phyloP scores from a whole-genome alignment of 805 yeast species.

The Danielia oregonensis region DNA sequence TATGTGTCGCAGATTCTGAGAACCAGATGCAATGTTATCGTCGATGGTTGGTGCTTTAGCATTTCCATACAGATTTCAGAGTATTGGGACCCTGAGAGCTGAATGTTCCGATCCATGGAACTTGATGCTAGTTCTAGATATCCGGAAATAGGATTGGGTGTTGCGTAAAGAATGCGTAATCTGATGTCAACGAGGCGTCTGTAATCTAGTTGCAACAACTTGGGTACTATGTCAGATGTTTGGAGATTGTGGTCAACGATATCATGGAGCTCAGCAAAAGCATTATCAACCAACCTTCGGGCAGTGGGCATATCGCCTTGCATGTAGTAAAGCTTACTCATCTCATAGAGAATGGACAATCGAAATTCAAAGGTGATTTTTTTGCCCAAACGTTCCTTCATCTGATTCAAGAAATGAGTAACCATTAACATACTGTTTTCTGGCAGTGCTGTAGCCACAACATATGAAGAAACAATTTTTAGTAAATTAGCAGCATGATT shows the following conservation, averaged over 20 bases:
- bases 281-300: slow-evolving; percentile 20
- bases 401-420: slow-evolving; percentile 26
- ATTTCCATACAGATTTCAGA: slow-evolving; percentile 9
- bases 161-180: slow-evolving; percentile 7
- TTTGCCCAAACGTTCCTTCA: slow-evolving; percentile 19
- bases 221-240: slow-evolving; percentile 19
- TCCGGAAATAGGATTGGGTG: slow-evolving; percentile 2
- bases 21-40: slow-evolving; percentile 12
- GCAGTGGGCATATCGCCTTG: slow-evolving; percentile 23
- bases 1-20: slow-evolving; percentile 26
- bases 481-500: slow-evolving; percentile 20
- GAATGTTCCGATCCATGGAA: slow-evolving; percentile 8
- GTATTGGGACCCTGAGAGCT: slow-evolving; percentile 20
- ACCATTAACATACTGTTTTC: slow-evolving; percentile 21
- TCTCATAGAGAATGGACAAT: slow-evolving; percentile 22
- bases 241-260: slow-evolving; percentile 12
- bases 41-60: slow-evolving; percentile 1
- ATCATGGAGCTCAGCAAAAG: slow-evolving; percentile 21
- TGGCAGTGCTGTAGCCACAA: slow-evolving; percentile 13
- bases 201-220: slow-evolving; percentile 16
- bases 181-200: slow-evolving; percentile 16
- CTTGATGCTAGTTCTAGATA: slow-evolving; percentile 4
- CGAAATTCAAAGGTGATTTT: slow-evolving; percentile 21
- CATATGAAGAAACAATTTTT: slow-evolving; percentile 24
- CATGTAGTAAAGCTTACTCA: slow-evolving; percentile 26